phyloP scores from a whole-genome alignment of 306 rosid species.

The Casuarina equisetifolia region DNA sequence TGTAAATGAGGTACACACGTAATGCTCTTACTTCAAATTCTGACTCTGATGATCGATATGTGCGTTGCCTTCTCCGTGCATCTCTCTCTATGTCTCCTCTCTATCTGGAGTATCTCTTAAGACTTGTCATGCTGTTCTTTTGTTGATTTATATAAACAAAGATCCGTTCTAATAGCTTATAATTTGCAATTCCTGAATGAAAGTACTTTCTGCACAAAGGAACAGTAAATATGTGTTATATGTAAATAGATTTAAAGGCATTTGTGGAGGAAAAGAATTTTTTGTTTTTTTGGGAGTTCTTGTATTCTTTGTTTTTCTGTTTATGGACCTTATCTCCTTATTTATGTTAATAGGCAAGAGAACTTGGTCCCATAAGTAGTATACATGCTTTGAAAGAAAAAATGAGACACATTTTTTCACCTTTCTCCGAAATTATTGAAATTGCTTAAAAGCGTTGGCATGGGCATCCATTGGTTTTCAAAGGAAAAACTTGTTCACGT shows the following conservation, averaged over 20 bases:
- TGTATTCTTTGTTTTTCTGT: background rate
- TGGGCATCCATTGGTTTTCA: background rate
- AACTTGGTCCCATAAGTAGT: background rate
- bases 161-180: background rate
- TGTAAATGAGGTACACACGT: slow-evolving; percentile 64
- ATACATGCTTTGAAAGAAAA: background rate
- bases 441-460: no score
- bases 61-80: background rate
- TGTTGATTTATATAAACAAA: background rate
- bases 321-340: background rate
- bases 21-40: background rate
- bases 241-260: background rate
- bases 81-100: background rate
- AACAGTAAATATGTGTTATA: background rate
- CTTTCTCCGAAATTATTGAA: background rate
- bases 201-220: background rate
- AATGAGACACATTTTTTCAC: background rate
- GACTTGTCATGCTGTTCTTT: background rate
- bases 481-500: background rate
- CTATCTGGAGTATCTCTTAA: background rate
- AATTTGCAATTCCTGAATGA: background rate
- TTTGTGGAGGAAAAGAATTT: background rate
- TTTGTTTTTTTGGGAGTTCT: background rate
- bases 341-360: background rate
- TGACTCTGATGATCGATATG: background rate